These are phyloP conservation scores for Isabelozyma pseudorhagii DNA, from an alignment of 805 yeast genomes.

Conservation along the genomic window DNA sequence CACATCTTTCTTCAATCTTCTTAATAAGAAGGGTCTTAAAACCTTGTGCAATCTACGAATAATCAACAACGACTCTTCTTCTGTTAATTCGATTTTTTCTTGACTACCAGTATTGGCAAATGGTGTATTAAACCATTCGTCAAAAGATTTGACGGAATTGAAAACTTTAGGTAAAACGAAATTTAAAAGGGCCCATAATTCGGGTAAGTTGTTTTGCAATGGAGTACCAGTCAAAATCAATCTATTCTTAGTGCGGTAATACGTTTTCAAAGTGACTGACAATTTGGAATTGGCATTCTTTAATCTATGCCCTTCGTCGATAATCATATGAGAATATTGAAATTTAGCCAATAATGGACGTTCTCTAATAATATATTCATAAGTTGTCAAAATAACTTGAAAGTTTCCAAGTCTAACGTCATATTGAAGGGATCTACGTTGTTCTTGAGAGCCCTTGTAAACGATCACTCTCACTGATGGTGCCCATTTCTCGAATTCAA, in stretches of 20 bases:
- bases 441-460: conserved; percentile 75
- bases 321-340: conserved; percentile 82
- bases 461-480: conserved; percentile 70
- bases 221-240: conserved; percentile 88
- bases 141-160: conserved; percentile 81
- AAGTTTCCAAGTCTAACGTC: conserved; percentile 68
- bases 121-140: conserved; percentile 89
- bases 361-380: conserved; percentile 77
- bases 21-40: conserved; percentile 75
- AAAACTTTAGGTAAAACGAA: conserved; percentile 81
- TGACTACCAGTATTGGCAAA: conserved; percentile 82
- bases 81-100: conserved; percentile 75
- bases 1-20: conserved; percentile 84
- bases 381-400: conserved; percentile 75
- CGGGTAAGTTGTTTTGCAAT: conserved; percentile 79
- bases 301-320: conserved; percentile 91
- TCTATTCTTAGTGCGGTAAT: conserved; percentile 72
- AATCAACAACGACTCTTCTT: conserved; percentile 80
- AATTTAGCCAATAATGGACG: conserved; percentile 66
- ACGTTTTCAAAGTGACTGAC: conserved; percentile 65
- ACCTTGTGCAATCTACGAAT: conserved; percentile 85
- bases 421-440: conserved; percentile 62
- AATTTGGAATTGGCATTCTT: conserved; percentile 74
- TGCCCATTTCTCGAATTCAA: conserved; percentile 88
- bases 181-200: conserved; percentile 79